Base-by-base conservation (phyloP, 129 eudicot species). In the Artemisia tridentata region DNA sequence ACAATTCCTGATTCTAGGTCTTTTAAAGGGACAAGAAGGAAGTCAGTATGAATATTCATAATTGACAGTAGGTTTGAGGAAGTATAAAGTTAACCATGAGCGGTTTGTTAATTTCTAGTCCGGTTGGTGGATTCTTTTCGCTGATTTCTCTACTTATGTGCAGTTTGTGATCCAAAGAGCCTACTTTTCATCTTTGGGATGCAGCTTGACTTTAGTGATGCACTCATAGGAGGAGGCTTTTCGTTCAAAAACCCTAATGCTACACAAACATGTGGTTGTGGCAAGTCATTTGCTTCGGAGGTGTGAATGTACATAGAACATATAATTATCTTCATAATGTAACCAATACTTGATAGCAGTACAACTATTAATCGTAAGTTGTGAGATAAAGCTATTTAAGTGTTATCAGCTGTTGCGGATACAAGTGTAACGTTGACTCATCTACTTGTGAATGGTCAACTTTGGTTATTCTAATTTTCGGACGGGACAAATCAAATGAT, bases 151-250 rank as follows among this genome's bases (percentile, higher is more conserved):
- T 20, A 59, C 23, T 64, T 57, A 7, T 76, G 64, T 81, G 88
- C 88, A 93, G 98, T 95, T 70, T 95, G 97, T 87, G 99, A 95
- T 84, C 99, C 99, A 20, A 95, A 95, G 86, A 95, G 99, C 81
- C 99, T 95, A 61, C 93, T 95, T 31, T 95, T 90, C 80, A 66
- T 95, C 9, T 95, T 50, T 0, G 99, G 99, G 69, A 95, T 95
- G 99, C 96, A 95, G 65, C 78, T 95, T 46, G 99, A 95, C 80
- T 95, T 82, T 77, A 95, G 97, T 58, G 97, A 95, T 86, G 99
- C 99, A 50, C 93, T 95, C 68, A 95, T 95, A n/a, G 99, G 97
- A 13, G 99, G 97, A 65, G 99, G 99, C 31, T 95, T 95, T 76
- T 83, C 91, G 27, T 90, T 95, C 75, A 83, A 84, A 82, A 95